Conservation (phyloP, 495 filamentous ascomycete species). For the Xylaria castorea region DNA sequence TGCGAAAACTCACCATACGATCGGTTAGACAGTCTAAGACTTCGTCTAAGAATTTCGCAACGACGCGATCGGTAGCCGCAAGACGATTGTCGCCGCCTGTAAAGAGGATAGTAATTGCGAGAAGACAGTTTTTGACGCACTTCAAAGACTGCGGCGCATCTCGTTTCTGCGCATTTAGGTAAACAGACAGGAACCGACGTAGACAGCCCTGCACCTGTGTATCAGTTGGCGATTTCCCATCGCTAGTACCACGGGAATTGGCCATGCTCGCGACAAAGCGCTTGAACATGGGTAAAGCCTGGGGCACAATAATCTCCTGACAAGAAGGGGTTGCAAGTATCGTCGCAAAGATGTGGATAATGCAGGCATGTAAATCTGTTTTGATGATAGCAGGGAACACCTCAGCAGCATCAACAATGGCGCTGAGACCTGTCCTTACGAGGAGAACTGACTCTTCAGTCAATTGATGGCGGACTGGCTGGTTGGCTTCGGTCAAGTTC, state of each 20-base stretch:
- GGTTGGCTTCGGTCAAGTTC: constrained; percentile 78
- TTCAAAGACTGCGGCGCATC: constrained; percentile 80
- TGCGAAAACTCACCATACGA: constrained; percentile 59
- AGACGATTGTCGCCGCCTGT: constrained; percentile 78
- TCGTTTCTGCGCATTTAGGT: constrained; percentile 81
- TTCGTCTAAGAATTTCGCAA: constrained; percentile 73
- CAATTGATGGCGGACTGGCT: constrained; percentile 71
- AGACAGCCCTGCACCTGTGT: constrained; percentile 72
- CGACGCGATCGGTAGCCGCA: constrained; percentile 71
- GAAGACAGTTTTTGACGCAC: constrained; percentile 91
- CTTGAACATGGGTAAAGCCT: constrained; percentile 88
- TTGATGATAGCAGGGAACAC: constrained; percentile 97
- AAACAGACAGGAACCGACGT: constrained; percentile 77
- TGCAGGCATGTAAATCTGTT: constrained; percentile 94
- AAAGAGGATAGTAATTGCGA: constrained; percentile 86
- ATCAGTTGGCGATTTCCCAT: constrained; percentile 49
- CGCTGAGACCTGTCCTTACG: constrained; percentile 78
- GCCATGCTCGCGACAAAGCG: constrained; percentile 83
- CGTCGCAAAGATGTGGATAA: constrained; percentile 93
- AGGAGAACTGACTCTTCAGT: constrained; percentile 84
- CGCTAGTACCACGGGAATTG: constrained; percentile 44
- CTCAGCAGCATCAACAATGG: constrained; percentile 90
- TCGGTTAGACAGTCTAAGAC: constrained; percentile 85
- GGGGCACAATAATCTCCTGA: constrained; percentile 86
- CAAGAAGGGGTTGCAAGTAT: constrained; percentile 87